These are phyloP conservation scores for Francoa sonchifolia DNA, from an alignment of 441 rosid genomes.

Conservation along the genomic window DNA sequence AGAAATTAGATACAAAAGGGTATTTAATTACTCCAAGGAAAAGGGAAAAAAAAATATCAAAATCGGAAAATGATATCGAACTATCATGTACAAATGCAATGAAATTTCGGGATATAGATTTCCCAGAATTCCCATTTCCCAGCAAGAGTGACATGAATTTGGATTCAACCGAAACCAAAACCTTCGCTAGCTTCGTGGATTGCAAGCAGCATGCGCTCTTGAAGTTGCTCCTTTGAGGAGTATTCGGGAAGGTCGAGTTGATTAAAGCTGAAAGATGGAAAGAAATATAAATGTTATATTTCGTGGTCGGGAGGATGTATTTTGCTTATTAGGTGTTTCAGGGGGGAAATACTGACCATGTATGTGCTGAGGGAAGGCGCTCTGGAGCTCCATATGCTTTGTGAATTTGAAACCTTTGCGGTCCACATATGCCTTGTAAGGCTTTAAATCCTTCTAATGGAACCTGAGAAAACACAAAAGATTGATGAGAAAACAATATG, in stretches of 20 bases:
- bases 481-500: too few species aligned
- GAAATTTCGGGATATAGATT: too few species aligned
- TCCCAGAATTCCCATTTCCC: too few species aligned
- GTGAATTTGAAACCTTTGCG: constrained; percentile 93
- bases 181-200: constrained; percentile 97
- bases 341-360: constrained; percentile 59
- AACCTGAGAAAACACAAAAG: constrained; percentile 58
- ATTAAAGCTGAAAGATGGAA: constrained; percentile 55
- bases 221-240: constrained; percentile 64
- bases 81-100: background rate
- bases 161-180: constrained; percentile 69
- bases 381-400: constrained; percentile 94
- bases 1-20: constrained; percentile 2
- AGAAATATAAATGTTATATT: background rate
- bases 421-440: constrained; percentile 92
- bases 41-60: background rate
- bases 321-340: too few species aligned
- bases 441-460: constrained; percentile 95
- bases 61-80: background rate
- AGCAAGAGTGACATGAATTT: too few species aligned
- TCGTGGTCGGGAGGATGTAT: too few species aligned
- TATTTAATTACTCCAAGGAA: background rate
- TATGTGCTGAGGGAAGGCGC: constrained; percentile 91
- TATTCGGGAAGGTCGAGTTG: constrained; percentile 97
- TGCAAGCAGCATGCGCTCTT: constrained; percentile 78